Evolutionary conservation across 2,329 filamentous ascomycete species (phyloP).

Genomic region (Trichophyton rubrum): DNA sequence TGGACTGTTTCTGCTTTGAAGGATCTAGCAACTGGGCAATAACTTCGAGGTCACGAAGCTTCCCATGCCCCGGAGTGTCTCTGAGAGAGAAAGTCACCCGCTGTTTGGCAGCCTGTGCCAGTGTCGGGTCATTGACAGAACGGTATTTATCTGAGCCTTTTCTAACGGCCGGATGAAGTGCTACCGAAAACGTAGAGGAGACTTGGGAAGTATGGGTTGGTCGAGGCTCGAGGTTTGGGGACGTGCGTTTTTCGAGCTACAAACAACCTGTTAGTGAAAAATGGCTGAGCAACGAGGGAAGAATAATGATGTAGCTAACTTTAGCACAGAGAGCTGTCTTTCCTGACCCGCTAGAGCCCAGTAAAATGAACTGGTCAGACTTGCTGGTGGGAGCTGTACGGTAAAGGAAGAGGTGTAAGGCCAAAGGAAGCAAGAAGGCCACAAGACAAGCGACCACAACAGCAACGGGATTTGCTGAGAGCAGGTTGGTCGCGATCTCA

Average conservation of each 20-base stretch:
- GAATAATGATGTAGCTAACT: constrained; percentile 31
- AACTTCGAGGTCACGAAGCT: constrained; percentile 56
- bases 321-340: constrained; percentile 83
- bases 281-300: neutral
- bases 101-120: constrained; percentile 40
- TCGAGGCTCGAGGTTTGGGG: constrained; percentile 25
- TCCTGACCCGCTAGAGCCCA: constrained; percentile 69
- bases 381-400: constrained; percentile 50
- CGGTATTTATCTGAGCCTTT: constrained; percentile 51
- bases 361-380: constrained; percentile 59
- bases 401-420: constrained; percentile 66
- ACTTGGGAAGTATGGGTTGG: constrained; percentile 52
- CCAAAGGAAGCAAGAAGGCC: constrained; percentile 58
- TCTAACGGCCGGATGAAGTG: constrained; percentile 40
- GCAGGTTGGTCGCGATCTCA: constrained; percentile 29
- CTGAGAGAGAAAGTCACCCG: constrained; percentile 28
- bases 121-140: constrained; percentile 51
- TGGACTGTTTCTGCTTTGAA: constrained; percentile 26
- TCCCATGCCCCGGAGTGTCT: constrained; percentile 92
- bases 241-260: constrained; percentile 34
- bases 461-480: constrained; percentile 31
- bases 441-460: constrained; percentile 58
- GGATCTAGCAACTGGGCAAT: constrained; percentile 29
- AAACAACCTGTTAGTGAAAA: neutral
- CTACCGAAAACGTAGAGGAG: constrained; percentile 44